A percentile compares a stretch with the other conserved stretches of the same genome.
phyloP scores from a whole-genome alignment of 257 asterid genomes.

The Solanum arcanum region DNA sequence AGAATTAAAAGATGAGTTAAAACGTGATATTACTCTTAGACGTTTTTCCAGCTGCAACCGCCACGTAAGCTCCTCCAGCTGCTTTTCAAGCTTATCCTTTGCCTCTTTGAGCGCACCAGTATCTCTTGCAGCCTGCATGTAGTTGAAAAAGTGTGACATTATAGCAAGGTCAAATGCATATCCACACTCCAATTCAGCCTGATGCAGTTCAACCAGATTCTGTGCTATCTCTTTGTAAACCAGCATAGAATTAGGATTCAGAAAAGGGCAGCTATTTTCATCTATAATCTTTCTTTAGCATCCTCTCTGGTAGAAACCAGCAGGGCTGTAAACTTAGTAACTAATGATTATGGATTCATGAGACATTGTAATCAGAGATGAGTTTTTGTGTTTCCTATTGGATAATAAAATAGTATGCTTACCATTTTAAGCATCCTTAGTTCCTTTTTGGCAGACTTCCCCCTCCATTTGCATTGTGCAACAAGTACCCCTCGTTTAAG shows the following conservation, averaged over 20 bases:
- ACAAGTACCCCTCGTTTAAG: constrained; percentile 62
- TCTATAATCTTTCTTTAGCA: neutral
- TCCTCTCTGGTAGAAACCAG: neutral
- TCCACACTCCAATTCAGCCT: neutral
- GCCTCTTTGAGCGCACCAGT: constrained; percentile 99
- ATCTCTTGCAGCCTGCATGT: constrained; percentile 88
- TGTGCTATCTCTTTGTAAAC: neutral
- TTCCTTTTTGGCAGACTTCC: constrained; percentile 64
- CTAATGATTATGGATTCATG: neutral
- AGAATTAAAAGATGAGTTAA: neutral
- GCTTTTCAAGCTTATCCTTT: constrained; percentile 95
- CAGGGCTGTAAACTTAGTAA: neutral
- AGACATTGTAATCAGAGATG: neutral
- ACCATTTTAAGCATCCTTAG: constrained; percentile 89
- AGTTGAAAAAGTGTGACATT: neutral
- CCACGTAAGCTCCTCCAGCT: constrained; percentile 93
- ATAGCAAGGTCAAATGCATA: neutral
- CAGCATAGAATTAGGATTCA: neutral
- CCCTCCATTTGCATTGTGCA: constrained; percentile 90
- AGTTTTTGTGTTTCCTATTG: neutral
- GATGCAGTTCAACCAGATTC: neutral
- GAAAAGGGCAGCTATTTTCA: neutral
- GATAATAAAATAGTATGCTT: constrained; percentile 11
- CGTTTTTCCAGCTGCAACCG: constrained; percentile 96
- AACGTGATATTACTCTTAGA: constrained; percentile 45